Evolutionary conservation across 2,329 filamentous ascomycete genomes (phyloP).

Genomic region (Akanthomyces lecanii): DNA sequence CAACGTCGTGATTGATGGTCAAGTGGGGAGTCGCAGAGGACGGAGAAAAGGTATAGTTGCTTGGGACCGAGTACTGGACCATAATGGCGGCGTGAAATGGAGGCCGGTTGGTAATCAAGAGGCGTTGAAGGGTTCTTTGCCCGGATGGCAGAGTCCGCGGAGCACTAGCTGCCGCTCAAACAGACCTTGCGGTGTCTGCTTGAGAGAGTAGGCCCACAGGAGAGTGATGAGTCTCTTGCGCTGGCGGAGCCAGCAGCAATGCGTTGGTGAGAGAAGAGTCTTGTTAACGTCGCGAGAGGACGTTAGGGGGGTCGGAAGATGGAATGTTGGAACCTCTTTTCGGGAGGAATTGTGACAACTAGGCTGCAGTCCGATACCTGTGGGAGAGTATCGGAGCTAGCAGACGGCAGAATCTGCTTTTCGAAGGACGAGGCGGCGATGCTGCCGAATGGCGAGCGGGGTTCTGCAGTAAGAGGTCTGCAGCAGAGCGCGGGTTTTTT

Average conservation of each 20-base stretch:
- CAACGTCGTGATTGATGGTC: conserved; percentile 95
- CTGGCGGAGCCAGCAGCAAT: conserved; percentile 88
- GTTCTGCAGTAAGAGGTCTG: background rate
- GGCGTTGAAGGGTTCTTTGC: conserved; percentile 30
- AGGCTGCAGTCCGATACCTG: conserved; percentile 73
- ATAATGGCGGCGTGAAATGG: conserved; percentile 43
- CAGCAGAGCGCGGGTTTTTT: conserved; percentile 11
- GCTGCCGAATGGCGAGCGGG: conserved; percentile 6
- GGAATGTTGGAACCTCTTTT: conserved; percentile 75
- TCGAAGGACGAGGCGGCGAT: background rate
- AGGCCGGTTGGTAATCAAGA: conserved; percentile 21
- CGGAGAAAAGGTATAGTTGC: conserved; percentile 77
- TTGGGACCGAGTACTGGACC: conserved; percentile 77
- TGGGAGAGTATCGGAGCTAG: conserved; percentile 77
- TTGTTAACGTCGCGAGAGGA: conserved; percentile 60
- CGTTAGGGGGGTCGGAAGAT: conserved; percentile 91
- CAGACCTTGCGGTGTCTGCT: conserved; percentile 90
- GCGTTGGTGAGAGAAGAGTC: conserved; percentile 27
- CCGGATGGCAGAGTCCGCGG: conserved; percentile 58
- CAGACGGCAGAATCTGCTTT: conserved; percentile 44
- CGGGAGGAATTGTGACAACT: conserved; percentile 82
- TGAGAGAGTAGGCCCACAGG: conserved; percentile 97
- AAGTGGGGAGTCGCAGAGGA: conserved; percentile 81
- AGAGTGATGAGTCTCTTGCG: conserved; percentile 56
- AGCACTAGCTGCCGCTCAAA: conserved; percentile 98